phyloP scores from a whole-genome alignment of 768 basidiomycete species.

The Hydnum rufescens region DNA sequence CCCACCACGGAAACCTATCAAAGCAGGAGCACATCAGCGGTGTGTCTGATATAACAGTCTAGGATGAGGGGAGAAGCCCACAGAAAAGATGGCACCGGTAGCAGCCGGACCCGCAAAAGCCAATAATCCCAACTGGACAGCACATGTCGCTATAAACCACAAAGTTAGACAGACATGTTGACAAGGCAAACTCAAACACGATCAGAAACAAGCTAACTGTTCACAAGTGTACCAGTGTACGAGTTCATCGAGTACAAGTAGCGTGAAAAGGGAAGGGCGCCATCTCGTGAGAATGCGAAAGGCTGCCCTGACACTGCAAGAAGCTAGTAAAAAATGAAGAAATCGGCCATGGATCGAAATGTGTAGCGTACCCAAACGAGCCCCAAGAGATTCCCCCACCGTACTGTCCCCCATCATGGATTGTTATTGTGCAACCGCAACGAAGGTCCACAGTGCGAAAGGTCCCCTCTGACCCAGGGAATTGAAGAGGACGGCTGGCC shows the following conservation, averaged over 20 bases:
- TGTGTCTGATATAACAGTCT: no score
- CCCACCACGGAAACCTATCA: no score
- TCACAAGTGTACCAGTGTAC: constrained; percentile 33
- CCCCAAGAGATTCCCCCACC: constrained; percentile 15
- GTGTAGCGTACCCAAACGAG: not conserved
- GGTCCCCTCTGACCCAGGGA: constrained; percentile 30
- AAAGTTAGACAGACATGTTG: constrained; percentile 18
- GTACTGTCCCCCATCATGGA: constrained; percentile 43
- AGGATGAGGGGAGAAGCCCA: no score
- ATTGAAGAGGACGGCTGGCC: constrained; percentile 28
- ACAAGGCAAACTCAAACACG: not conserved
- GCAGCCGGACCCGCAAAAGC: constrained; percentile 36
- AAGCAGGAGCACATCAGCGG: no score
- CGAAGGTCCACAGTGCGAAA: constrained; percentile 34
- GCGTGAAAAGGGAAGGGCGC: constrained; percentile 33
- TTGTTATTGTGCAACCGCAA: constrained; percentile 33
- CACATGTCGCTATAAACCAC: constrained; percentile 26
- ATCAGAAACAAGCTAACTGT: constrained; percentile 16
- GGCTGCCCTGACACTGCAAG: not conserved
- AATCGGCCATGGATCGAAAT: no score
- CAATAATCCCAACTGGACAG: constrained; percentile 30
- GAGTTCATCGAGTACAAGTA: constrained; percentile 40
- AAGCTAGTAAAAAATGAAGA: no score
- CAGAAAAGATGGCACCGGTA: constrained; percentile 34
- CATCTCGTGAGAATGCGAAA: not conserved